Base-by-base conservation (phyloP, 441 rosid species). In the Biscutella laevigata region DNA sequence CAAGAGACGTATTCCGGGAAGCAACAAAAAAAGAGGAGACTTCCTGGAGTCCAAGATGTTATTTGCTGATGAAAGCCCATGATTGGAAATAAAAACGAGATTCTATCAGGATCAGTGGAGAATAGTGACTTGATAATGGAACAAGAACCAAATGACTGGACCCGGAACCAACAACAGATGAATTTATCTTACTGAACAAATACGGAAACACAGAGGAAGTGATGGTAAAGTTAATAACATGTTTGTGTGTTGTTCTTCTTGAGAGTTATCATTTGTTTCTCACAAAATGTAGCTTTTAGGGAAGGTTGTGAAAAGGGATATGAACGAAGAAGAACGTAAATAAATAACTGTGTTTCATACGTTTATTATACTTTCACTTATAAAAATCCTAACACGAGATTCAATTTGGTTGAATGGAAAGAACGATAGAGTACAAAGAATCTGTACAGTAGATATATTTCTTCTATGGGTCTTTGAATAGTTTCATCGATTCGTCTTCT, bases 11-110 rank as follows among this genome's bases (percentile, higher is more conserved):
- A 66, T 74, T 58, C 44, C 57, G 35, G 78, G 72, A 19, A 50
- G 52, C 57, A 76, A 64, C 62, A 75, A 70, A 32, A 77, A 76
- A n/a, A n/a, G 43, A 72, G 79, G 67, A 79, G 86, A 68, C 77
- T 80, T 28, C 71, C 83, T 24, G 59, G 62, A 17, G 55, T 76
- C 13, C 69, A 63, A 62, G 80, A 76, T 55, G 67, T 78, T 81
- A 49, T 74, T 81, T 57, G 30, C 67, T 19, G 66, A 67, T 28
- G 71, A 69, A 16, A 71, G 63, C 36, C 74, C 71, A 12, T 29
- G 7, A 42, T 51, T 38, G 77, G 66, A 52, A 82, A 72, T 10
- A 48, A 77, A 0, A 76, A 81, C 47, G 89, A 80, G 48, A 63
- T 63, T 37, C 57, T 62, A 46, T 65, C 77, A 16, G 70, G 70